These are phyloP conservation scores for Kondoa subrosea DNA, from an alignment of 768 basidiomycete species.

Conservation along the genomic window DNA sequence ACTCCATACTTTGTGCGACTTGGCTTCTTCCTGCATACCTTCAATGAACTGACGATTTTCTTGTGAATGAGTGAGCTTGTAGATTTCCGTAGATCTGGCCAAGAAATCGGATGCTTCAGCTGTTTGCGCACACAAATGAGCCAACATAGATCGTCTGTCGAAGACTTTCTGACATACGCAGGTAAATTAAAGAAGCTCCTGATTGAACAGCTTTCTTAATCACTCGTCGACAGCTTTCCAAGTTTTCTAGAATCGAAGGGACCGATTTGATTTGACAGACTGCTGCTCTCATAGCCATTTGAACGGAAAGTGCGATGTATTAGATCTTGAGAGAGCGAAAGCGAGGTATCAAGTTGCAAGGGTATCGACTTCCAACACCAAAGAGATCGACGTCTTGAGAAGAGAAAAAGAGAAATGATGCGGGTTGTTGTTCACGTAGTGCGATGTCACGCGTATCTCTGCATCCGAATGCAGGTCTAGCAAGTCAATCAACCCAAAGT, in stretches of 20 bases:
- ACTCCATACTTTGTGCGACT: constrained; percentile 12
- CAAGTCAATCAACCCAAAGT: neutral
- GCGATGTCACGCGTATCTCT: neutral
- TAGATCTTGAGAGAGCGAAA: neutral
- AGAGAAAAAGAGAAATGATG: neutral
- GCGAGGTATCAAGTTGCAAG: neutral
- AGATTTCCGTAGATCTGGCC: constrained; percentile 12
- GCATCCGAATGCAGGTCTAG: neutral
- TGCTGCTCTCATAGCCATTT: neutral
- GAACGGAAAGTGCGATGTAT: neutral
- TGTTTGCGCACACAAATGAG: too few relatives aligned
- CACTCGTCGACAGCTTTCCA: neutral
- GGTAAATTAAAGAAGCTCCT: constrained; percentile 2
- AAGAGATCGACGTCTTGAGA: too few relatives aligned
- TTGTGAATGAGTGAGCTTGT: constrained; percentile 11
- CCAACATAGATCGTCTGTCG: too few relatives aligned
- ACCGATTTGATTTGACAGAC: neutral
- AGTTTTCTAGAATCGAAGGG: too few relatives aligned
- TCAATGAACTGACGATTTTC: constrained; percentile 20
- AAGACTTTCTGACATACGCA: too few relatives aligned
- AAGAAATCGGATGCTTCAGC: constrained; percentile 28
- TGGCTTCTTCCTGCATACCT: constrained; percentile 15
- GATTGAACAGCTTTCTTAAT: neutral
- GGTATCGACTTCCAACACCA: too few relatives aligned
- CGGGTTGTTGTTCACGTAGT: neutral